Evolutionary conservation across 2,329 filamentous ascomycete genomes (phyloP).

Genomic region (Gnomoniopsis sp.): DNA sequence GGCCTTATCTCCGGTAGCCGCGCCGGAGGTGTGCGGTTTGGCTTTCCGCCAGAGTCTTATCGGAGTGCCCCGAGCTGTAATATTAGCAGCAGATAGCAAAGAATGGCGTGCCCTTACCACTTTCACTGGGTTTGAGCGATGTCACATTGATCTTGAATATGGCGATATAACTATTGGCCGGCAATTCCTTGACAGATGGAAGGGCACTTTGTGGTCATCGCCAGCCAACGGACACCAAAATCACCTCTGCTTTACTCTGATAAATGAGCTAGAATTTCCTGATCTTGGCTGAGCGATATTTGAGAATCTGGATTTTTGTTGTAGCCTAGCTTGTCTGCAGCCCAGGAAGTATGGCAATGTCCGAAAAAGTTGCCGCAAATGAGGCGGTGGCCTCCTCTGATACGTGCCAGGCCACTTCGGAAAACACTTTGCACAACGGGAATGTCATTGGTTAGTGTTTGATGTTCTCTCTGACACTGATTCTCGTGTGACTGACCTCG

Average conservation of each 20-base stretch:
- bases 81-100: background rate
- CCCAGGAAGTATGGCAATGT: background rate
- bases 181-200: background rate
- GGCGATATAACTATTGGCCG: background rate
- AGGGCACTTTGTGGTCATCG: background rate
- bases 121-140: background rate
- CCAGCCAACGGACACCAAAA: background rate
- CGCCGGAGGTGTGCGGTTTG: background rate
- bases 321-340: background rate
- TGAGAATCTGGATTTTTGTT: background rate
- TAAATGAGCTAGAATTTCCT: background rate
- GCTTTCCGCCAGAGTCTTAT: background rate
- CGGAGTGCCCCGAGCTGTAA: background rate
- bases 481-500: background rate
- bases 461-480: background rate
- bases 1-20: background rate
- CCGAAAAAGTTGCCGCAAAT: background rate
- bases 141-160: background rate
- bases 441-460: slow-evolving; percentile 1
- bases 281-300: background rate
- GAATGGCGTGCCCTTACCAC: background rate
- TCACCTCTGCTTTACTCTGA: background rate
- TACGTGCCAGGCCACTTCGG: background rate
- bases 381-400: background rate
- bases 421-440: slow-evolving; percentile 2